phyloP scores from a whole-genome alignment of 2,329 filamentous ascomycete genomes.

The Colletotrichum trifolii region DNA sequence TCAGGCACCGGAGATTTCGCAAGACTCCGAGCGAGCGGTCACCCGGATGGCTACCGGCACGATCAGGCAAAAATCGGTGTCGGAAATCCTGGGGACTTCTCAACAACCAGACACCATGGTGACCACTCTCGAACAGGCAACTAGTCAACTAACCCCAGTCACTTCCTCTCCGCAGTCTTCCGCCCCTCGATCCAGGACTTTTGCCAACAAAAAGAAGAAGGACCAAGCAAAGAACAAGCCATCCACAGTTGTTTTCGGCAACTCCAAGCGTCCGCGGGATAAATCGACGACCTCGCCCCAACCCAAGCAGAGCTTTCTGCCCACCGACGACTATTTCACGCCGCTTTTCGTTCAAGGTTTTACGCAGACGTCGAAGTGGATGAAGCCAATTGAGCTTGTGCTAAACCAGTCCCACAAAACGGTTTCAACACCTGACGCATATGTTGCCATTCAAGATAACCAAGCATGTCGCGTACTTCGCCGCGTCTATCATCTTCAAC shows the following conservation, averaged over 20 bases:
- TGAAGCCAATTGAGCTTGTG: slow-evolving; percentile 75
- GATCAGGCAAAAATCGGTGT: slow-evolving; percentile 77
- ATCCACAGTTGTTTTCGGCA: slow-evolving; percentile 83
- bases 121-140: slow-evolving; percentile 40
- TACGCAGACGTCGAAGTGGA: slow-evolving; percentile 65
- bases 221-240: slow-evolving; percentile 72
- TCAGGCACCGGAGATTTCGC: slow-evolving; percentile 39
- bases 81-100: slow-evolving; percentile 71
- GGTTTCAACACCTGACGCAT: slow-evolving; percentile 84
- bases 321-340: slow-evolving; percentile 72
- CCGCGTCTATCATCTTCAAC: slow-evolving; percentile 89
- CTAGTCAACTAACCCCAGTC: slow-evolving; percentile 53
- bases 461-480: slow-evolving; percentile 89
- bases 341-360: slow-evolving; percentile 71
- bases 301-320: slow-evolving; percentile 55
- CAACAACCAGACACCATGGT: slow-evolving; percentile 46
- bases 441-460: slow-evolving; percentile 84
- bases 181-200: slow-evolving; percentile 42
- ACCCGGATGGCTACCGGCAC: slow-evolving; percentile 77
- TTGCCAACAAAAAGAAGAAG: slow-evolving; percentile 57
- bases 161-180: slow-evolving; percentile 59
- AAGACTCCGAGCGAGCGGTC: slow-evolving; percentile 64
- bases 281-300: slow-evolving; percentile 55
- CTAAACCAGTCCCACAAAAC: slow-evolving; percentile 89
- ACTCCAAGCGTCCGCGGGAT: slow-evolving; percentile 65